Evolutionary conservation across 495 filamentous ascomycete genomes (phyloP), one percentile per base, ranked within the genome.

Genomic region (Lasiosphaeria ovina): DNA sequence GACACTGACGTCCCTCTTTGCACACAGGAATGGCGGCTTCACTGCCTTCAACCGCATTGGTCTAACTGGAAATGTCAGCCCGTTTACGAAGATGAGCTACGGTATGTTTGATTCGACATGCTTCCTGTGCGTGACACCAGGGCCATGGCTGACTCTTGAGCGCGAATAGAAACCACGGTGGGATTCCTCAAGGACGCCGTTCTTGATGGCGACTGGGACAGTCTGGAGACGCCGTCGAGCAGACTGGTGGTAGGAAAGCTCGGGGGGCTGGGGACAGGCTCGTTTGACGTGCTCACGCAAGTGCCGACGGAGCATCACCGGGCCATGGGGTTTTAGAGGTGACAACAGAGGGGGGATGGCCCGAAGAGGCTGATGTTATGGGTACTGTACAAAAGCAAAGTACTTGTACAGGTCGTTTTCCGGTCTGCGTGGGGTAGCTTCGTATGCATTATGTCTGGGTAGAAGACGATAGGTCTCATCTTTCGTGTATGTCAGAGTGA

Each of bases 21-120:
- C 1, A 9, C 5, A 58, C 78, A 66, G 92, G 33, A 86, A 85
- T 61, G 94, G 94, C 62, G 85, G 85, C 16, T 98, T 94, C 76
- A 86, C 83, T 16, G 86, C 93, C 3, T 99, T 98, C 78, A 96
- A 89, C 74, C 88, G 94, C 50, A 93, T 87, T 64, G 94, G 93
- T 16, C 71, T 98, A 55, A 89, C 86, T 70, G 83, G 88, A 60
- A 89, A 87, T 67, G 86, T 90, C 14, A 93, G 88, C 55, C 92
- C 94, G 1, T 92, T 98, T 62, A 88, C 93, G 74, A 97, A 97
- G 82, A 97, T 97, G 92, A 95, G 90, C 73, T 98, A 97, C 79
- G 93, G 69, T 71, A 68, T 38, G 58, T 62, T 58, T 7, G 12
- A 17, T 11, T 33, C 12, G 51, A 51, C 8, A 1, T 5, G 8